Evolutionary conservation across 2,329 filamentous ascomycete genomes (phyloP), one percentile per base, ranked within the genome.

Genomic region (Pseudocercospora eumusae): DNA sequence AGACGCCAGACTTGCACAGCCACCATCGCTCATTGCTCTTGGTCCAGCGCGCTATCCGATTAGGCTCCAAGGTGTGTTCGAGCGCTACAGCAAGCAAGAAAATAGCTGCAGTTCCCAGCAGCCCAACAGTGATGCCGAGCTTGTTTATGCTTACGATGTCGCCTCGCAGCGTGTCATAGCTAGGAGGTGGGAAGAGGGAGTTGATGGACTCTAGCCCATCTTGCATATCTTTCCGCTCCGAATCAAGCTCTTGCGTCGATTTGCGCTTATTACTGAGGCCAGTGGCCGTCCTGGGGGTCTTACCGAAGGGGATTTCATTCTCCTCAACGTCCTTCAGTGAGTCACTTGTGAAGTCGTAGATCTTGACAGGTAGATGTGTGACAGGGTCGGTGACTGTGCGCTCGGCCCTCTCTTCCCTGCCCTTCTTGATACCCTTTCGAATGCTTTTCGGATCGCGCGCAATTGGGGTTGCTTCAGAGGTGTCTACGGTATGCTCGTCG

Each of bases 371-470:
- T 2, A 91, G 79, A 74, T 91, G 88, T 1, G 88, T 91, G 42
- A 91, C 82, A 0, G 88, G 88, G 69, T 91, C 88, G 1, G 88
- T 91, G 52, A 91, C 88, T 71, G 88, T 81, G 62, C 83, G 78
- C 61, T 82, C 80, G 25, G 80, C 79, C 28, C 79, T 76, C 61
- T 82, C 79, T 28, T 79, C 75, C 50, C 74, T 77, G 62, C 75
- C 76, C 61, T 82, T 79, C 70, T 83, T 81, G 77, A 83, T 79
- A 11, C 73, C 67, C 70, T 83, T 83, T 42, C 81, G 73, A 62
- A 78, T 77, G 63, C 80, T 74, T 68, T 79, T 80, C 0, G 81
- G 78, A 60, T 82, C 75, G 57, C 67, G 64, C 8, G 74, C 73
- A 13, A 65, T 67, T 23, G 75, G 63, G 3, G 69, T 67, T 13